Evolutionary conservation across 129 eudicot species (phyloP), one percentile per base, ranked within the genome.

Genomic region (Heracleum sosnowskyi): DNA sequence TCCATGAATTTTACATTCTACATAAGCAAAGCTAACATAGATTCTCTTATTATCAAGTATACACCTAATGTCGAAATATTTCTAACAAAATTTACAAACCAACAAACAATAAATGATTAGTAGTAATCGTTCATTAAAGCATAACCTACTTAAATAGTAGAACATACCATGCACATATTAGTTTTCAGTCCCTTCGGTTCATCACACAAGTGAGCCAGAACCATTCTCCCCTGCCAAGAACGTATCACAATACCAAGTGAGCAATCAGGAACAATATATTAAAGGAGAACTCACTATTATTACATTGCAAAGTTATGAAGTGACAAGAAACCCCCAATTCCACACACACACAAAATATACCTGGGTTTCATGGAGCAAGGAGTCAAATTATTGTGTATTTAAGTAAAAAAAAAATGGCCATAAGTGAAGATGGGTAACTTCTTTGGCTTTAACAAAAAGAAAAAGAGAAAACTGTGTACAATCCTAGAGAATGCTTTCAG

Each of bases 181-280:
- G 99, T 96, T 87, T 96, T 96, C 87, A 96, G 82, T 82, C 99
- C 99, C 90, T 96, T 96, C n/a, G 99, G 97, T 88, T 96, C 99
- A 86, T 96, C 99, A 79, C 99, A 96, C 87, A 96, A 76, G 86
- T 92, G 99, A 85, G 99, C 82, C 76, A 96, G 88, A 89, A 96
- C 86, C 97, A 96, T 92, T 83, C 99, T 90, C 81, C 99, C 99
- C 99, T 96, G 95, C 75, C 73, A 89, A 82, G 29, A 63, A 41
- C 44, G 0, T 15, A 69, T 16, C n/a, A 36, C 6, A 20, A 69
- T 18, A 69, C 41, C 41, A 73, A 26, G 35, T 73, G 39, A 44
- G 44, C 36, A 18, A 73, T 44, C 16, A 41, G 8, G 7, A 73
- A 24, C 33, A 24, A 72, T 22, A 72, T n/a, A 40, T 37, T 2